A percentile compares a stretch with the other conserved stretches of the same genome.
Conservation (phyloP, 371 early-diverging fungal species). For the Apophysomyces variabilis region DNA sequence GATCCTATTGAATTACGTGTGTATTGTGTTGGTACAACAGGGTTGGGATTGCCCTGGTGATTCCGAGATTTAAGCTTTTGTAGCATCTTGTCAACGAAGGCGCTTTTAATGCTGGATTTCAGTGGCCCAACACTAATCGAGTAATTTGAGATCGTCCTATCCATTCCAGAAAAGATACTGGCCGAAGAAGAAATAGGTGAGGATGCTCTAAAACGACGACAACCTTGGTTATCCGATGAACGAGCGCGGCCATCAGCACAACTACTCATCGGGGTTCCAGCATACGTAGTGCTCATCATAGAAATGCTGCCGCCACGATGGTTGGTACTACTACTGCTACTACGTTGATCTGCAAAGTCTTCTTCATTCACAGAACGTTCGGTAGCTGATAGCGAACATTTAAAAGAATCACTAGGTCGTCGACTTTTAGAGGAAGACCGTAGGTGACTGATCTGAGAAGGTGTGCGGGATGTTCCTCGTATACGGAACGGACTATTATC, state of each 20-base stretch:
- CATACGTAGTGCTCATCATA: no score
- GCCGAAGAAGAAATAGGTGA: background rate
- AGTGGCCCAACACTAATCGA: conserved; percentile 10
- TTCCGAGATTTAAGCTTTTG: conserved; percentile 12
- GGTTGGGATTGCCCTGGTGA: background rate
- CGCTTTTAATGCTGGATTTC: conserved; percentile 14
- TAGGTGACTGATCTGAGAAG: conserved; percentile 6
- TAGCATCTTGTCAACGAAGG: conserved; percentile 19
- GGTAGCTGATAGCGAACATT: background rate
- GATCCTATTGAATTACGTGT: background rate
- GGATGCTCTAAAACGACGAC: background rate
- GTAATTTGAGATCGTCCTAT: conserved; percentile 13
- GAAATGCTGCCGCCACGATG: no score
- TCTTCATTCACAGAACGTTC: background rate
- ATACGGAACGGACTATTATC: background rate
- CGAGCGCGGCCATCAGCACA: background rate
- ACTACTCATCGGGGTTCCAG: no score
- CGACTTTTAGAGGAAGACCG: background rate
- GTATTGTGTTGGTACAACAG: background rate
- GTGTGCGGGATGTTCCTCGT: conserved; percentile 1
- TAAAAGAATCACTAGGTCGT: background rate
- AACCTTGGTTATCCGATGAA: background rate
- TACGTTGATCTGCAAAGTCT: background rate
- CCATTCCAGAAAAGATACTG: conserved; percentile 14
- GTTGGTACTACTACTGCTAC: background rate